These are phyloP conservation scores for Glycine soja DNA, from an alignment of 306 rosid genomes.

Conservation along the genomic window DNA sequence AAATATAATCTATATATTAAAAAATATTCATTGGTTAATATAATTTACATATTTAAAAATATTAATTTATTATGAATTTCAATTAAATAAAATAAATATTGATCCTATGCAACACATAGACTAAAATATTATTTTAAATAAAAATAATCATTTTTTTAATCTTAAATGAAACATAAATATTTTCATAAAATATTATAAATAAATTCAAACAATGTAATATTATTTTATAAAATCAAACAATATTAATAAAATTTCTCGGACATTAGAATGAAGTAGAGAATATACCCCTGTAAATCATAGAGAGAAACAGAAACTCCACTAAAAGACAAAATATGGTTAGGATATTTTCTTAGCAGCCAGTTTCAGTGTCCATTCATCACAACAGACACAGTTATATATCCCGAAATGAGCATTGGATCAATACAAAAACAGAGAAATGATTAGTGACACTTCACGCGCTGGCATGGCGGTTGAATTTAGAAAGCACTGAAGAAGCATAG, in stretches of 20 bases:
- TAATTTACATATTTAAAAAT: neutral
- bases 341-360: constrained; percentile 43
- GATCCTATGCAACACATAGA: neutral
- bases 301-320: too few relatives aligned
- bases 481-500: too few relatives aligned
- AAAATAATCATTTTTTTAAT: too few relatives aligned
- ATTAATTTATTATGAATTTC: neutral
- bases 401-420: neutral
- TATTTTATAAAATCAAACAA: neutral
- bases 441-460: constrained; percentile 35
- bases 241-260: neutral
- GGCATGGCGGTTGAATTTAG: neutral
- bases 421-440: neutral
- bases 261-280: neutral
- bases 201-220: neutral
- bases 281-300: neutral
- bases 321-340: constrained; percentile 13
- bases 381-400: neutral
- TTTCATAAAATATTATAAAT: neutral
- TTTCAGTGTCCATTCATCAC: constrained; percentile 37
- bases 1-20: neutral
- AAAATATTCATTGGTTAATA: too few relatives aligned
- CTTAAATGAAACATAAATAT: neutral
- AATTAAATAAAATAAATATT: neutral
- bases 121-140: neutral